Evolutionary conservation across 176 grass and related monocot species (phyloP).

Genomic region (Oryza meridionalis): DNA sequence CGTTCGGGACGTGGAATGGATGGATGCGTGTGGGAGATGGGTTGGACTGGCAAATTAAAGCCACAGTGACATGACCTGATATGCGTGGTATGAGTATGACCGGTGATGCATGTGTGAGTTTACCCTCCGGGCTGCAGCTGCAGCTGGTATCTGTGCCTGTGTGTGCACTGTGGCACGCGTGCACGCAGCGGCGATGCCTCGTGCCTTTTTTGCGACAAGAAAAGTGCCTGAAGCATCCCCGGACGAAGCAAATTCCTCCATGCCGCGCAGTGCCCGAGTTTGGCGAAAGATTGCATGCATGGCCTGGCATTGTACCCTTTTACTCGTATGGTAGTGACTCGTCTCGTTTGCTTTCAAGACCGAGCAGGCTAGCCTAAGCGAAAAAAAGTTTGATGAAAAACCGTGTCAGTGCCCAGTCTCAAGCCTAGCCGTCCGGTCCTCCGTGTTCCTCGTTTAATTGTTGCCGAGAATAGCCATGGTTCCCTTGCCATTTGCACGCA

Average conservation of each 20-base stretch:
- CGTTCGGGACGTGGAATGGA: conserved; percentile 1
- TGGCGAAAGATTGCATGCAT: too few relatives aligned
- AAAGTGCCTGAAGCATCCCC: conserved; percentile 19
- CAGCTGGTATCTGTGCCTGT: background rate
- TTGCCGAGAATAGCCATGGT: conserved; percentile 28
- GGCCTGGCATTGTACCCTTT: too few relatives aligned
- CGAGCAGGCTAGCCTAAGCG: too few relatives aligned
- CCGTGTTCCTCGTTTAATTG: background rate
- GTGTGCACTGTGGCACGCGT: background rate
- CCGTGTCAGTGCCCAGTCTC: background rate
- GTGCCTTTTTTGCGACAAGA: conserved; percentile 23
- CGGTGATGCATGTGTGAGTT: conserved; percentile 21
- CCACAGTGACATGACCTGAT: conserved; percentile 32
- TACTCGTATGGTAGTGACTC: too few relatives aligned
- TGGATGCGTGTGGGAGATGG: conserved; percentile 41
- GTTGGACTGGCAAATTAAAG: background rate
- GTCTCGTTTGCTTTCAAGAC: too few relatives aligned
- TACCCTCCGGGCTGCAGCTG: background rate
- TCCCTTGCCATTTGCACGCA: background rate
- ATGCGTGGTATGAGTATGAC: background rate
- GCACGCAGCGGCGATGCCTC: background rate
- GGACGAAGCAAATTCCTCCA: too few relatives aligned
- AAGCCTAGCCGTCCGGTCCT: background rate
- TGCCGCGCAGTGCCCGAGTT: too few relatives aligned
- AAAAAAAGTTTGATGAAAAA: too few relatives aligned